Conservation (phyloP, 257 asterid genomes). For the Nicotiana otophora region DNA sequence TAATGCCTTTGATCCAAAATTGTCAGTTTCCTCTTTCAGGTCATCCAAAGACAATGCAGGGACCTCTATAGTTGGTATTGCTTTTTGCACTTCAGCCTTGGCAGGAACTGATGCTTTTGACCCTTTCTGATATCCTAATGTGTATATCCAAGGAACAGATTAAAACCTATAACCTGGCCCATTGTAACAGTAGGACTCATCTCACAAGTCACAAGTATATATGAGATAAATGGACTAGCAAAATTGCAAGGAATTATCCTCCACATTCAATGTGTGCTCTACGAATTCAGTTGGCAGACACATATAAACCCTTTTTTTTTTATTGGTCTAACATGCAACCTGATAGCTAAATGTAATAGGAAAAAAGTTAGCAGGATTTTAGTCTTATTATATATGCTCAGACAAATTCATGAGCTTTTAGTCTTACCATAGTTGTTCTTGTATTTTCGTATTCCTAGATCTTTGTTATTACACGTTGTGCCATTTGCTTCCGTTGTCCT, state of each 20-base stretch:
- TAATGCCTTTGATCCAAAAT: constrained; percentile 7
- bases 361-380: neutral
- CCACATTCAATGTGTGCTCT: neutral
- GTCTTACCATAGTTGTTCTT: too few species aligned
- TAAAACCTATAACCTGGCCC: constrained; percentile 1
- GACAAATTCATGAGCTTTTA: neutral
- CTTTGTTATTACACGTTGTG: too few species aligned
- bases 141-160: neutral
- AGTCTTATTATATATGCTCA: neutral
- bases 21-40: constrained; percentile 4
- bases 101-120: constrained; percentile 2
- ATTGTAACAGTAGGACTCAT: neutral
- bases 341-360: neutral
- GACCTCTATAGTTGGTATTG: constrained; percentile 9
- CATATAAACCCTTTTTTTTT: neutral
- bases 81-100: constrained; percentile 8
- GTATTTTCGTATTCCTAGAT: too few species aligned
- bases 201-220: neutral
- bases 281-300: neutral
- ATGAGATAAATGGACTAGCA: neutral
- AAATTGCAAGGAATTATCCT: neutral
- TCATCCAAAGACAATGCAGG: constrained; percentile 8
- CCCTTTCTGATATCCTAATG: neutral
- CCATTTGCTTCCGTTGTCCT: too few species aligned
- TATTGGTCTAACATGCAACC: neutral